Evolutionary conservation across 176 grass and related monocot genomes (phyloP).

Genomic region (maize (Zea mays)): Zm-B73-REFERENCE-NAM-5.0 NC_050101.1:158440501-158441000

Average conservation of each 20-base stretch:
- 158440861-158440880: slow-evolving; percentile 94
- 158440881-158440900: slow-evolving; percentile 98
- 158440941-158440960: slow-evolving; percentile 29
- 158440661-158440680: slow-evolving; percentile 8
- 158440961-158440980: slow-evolving; percentile 41
- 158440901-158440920: background rate
- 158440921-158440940: slow-evolving; percentile 4
- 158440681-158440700: slow-evolving; percentile 14
- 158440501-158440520: background rate
- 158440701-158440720: background rate
- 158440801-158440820: slow-evolving; percentile 77
- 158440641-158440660: slow-evolving; percentile 26
- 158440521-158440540: slow-evolving; percentile 12
- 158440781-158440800: background rate
- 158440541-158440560: background rate
- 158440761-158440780: slow-evolving; percentile 10
- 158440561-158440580: background rate
- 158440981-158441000: background rate
- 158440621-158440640: slow-evolving; percentile 27
- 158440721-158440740: background rate
- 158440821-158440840: slow-evolving; percentile 96
- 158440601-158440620: background rate
- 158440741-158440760: slow-evolving; percentile 14
- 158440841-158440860: slow-evolving; percentile 99
- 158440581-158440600: background rate